A percentile compares a stretch with the other conserved stretches of the same genome.
phyloP scores from a whole-genome alignment of 225 moss, liverwort and hornwort genomes.

The Polytrichum commune region DNA sequence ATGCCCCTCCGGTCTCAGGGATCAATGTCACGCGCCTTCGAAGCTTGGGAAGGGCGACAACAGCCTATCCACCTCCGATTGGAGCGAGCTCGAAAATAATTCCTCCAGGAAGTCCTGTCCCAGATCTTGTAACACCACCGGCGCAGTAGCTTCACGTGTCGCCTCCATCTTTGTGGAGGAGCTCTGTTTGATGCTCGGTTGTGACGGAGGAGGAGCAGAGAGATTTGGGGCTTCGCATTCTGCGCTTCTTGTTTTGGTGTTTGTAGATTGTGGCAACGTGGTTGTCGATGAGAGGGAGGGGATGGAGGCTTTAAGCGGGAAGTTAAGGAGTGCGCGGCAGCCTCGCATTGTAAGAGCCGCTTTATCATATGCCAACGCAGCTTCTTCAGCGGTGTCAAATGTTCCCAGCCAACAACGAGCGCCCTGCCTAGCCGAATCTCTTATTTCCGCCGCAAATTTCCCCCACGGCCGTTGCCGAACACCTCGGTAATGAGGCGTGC shows the following conservation, averaged over 20 bases:
- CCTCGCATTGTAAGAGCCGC: constrained; percentile 60
- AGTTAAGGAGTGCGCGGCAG: constrained; percentile 52
- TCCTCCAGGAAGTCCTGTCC: constrained; percentile 43
- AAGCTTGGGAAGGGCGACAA: constrained; percentile 27
- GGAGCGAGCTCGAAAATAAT: constrained; percentile 32
- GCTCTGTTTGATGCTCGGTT: constrained; percentile 3
- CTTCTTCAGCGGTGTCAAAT: constrained; percentile 50
- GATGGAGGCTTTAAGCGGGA: constrained; percentile 32
- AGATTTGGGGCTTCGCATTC: constrained; percentile 6
- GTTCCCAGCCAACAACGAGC: constrained; percentile 59
- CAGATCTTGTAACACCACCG: constrained; percentile 35
- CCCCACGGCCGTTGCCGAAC: constrained; percentile 60
- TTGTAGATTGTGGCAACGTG: neutral
- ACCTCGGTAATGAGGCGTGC: constrained; percentile 49
- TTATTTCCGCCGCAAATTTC: constrained; percentile 57
- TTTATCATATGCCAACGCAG: constrained; percentile 44
- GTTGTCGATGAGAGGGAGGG: constrained; percentile 7
- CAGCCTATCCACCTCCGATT: constrained; percentile 18
- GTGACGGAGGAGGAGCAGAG: neutral
- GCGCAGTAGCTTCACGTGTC: neutral
- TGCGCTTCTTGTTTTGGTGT: neutral
- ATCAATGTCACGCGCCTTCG: constrained; percentile 32
- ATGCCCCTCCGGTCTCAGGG: constrained; percentile 4
- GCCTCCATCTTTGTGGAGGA: constrained; percentile 7
- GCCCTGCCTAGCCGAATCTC: constrained; percentile 57